Evolutionary conservation across 441 rosid species (phyloP), one percentile per base, ranked within the genome.

Genomic region (Aquilaria agallochum): DNA sequence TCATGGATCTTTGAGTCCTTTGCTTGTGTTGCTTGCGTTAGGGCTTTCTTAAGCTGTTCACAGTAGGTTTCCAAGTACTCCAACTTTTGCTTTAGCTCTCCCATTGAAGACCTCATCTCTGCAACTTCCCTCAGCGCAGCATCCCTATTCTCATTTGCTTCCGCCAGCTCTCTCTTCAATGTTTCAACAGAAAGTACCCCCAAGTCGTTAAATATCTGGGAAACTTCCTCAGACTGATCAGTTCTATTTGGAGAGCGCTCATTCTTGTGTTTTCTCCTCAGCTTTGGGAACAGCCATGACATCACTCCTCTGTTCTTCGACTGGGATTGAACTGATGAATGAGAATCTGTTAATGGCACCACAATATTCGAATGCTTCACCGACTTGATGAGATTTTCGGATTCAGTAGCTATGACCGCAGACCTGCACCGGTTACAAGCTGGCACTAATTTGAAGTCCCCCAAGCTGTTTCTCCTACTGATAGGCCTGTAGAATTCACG

Each of bases 21-120:
- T 49, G 69, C 53, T 58, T 66, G 75, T 47, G 80, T 80, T 56
- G 92, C 88, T 73, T 84, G 86, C 72, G 79, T 78, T 55, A 88
- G 73, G 12, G 95, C 93, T 69, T 75, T 90, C 82, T 87, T 94
- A 47, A 94, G 77, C 66, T 84, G 88, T 56, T 86, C 92, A 53
- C 99, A 89, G 45, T 94, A 87, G 44, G 71, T 78, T 74, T 91
- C 97, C 74, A 94, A 72, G 66, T 84, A 82, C 76, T 85, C 88
- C 56, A 94, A 85, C 80, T 87, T 94, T 72, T 84, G 79, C 60
- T 78, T 86, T 48, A 94, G 77, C 67, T 87, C 92, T 59, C 74
- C 87, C 31, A 94, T 5, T 3, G 95, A 89, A 67, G 92, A 80
- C 70, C 76, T 91, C 96, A 91, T 89, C 76, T 85, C 92, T 0